Evolutionary conservation across 23 red algal species (phyloP).

Genomic region (Chondrus crispus): DNA sequence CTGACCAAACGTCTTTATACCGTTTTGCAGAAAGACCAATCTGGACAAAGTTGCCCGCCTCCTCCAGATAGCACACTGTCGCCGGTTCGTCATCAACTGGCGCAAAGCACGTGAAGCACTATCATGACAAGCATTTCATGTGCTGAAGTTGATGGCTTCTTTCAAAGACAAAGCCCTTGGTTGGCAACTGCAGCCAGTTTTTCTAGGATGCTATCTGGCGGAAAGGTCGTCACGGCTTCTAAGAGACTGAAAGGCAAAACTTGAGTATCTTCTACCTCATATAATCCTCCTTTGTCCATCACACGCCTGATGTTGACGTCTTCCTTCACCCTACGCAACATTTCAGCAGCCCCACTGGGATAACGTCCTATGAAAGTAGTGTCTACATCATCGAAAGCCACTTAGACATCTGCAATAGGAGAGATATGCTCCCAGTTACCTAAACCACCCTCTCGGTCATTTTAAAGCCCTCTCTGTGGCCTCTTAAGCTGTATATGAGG

Average conservation of each 20-base stretch:
- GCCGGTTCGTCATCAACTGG: background rate
- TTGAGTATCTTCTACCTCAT: too few species aligned
- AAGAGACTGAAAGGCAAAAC: background rate
- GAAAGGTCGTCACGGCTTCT: background rate
- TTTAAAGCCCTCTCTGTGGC: background rate
- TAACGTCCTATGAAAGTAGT: background rate
- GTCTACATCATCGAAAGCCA: background rate
- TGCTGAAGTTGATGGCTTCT: background rate
- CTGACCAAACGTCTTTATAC: background rate
- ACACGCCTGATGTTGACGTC: background rate
- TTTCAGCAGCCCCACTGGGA: background rate
- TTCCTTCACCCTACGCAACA: background rate
- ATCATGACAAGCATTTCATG: background rate
- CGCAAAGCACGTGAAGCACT: background rate
- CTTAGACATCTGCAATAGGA: background rate
- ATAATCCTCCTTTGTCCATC: background rate
- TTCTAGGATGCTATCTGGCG: background rate
- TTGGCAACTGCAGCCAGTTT: constrained; percentile 2
- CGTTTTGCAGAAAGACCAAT: background rate
- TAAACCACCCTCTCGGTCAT: background rate
- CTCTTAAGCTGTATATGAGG: background rate
- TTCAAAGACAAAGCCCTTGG: background rate
- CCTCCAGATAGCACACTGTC: background rate
- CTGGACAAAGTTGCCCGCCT: background rate
- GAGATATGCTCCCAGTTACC: background rate